Conservation (phyloP, 805 yeast genomes). For the Saturnispora galanensis region DNA sequence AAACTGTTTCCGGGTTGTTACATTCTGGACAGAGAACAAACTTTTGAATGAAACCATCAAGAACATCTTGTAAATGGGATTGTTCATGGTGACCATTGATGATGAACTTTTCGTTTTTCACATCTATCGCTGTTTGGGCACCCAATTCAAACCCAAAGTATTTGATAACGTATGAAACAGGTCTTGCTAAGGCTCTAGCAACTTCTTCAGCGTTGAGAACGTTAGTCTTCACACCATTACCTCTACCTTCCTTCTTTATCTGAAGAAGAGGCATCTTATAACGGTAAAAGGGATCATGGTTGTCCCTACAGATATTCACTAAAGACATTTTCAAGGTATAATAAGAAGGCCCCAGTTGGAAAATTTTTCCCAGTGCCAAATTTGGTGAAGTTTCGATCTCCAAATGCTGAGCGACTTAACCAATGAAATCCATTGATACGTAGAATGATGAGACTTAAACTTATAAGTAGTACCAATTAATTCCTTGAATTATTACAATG, state of each 20-base stretch:
- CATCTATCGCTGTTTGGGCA: conserved; percentile 83
- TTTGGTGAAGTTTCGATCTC: no score
- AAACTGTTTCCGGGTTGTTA: conserved; percentile 96
- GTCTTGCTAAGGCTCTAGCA: conserved; percentile 89
- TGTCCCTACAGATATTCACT: conserved; percentile 92
- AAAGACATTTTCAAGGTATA: conserved; percentile 51
- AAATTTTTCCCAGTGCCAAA: not conserved
- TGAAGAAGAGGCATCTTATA: conserved; percentile 98
- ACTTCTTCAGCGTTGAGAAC: conserved; percentile 85
- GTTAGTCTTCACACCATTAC: conserved; percentile 97
- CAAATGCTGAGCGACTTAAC: no score
- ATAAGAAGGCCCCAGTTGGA: not conserved
- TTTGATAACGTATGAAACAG: conserved; percentile 84
- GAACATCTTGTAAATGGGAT: conserved; percentile 78
- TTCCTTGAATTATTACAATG: not conserved
- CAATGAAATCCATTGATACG: no score
- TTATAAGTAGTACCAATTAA: no score
- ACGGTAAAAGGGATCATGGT: conserved; percentile 97
- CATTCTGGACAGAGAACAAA: conserved; percentile 92
- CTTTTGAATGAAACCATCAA: conserved; percentile 89
- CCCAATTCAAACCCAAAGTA: conserved; percentile 95
- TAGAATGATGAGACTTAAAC: no score
- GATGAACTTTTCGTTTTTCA: conserved; percentile 72
- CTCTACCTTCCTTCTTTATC: conserved; percentile 96
- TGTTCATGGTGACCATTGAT: conserved; percentile 95